Conservation (phyloP, 2,329 filamentous ascomycete species). For the Coleophoma crateriformis region DNA sequence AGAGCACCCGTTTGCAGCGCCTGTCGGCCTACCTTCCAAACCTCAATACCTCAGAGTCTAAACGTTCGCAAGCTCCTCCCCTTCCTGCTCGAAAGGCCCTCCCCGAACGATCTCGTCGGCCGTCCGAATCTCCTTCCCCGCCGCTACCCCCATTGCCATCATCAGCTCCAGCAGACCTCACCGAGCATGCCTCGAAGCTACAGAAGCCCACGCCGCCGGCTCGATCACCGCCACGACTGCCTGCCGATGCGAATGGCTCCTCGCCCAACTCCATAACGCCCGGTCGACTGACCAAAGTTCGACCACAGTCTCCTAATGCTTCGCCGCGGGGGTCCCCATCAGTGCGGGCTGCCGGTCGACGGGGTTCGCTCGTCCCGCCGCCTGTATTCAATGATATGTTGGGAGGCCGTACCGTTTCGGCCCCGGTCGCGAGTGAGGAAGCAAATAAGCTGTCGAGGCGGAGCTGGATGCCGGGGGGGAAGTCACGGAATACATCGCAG, state of each 20-base stretch:
- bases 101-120: neutral
- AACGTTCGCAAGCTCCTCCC: neutral
- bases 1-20: slow-evolving; percentile 1
- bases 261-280: neutral
- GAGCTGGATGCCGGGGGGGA: slow-evolving; percentile 13
- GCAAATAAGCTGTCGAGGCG: slow-evolving; percentile 6
- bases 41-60: slow-evolving; percentile 1
- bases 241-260: neutral
- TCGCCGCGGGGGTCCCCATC: neutral
- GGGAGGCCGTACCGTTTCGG: slow-evolving; percentile 1
- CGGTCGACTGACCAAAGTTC: too few species aligned
- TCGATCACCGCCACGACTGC: neutral
- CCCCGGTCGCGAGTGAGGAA: neutral
- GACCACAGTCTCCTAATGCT: neutral
- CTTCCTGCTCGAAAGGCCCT: neutral
- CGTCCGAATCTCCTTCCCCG: neutral
- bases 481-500: slow-evolving; percentile 8
- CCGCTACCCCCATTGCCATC: neutral
- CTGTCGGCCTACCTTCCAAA: neutral
- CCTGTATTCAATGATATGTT: neutral
- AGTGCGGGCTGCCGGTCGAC: neutral
- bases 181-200: neutral
- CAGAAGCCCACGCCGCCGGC: neutral
- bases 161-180: neutral
- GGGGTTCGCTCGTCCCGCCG: neutral